A percentile compares a stretch with the other conserved stretches of the same genome.
Conservation (phyloP, 2,329 filamentous ascomycete genomes). For the Diaporthe caulivora region DNA sequence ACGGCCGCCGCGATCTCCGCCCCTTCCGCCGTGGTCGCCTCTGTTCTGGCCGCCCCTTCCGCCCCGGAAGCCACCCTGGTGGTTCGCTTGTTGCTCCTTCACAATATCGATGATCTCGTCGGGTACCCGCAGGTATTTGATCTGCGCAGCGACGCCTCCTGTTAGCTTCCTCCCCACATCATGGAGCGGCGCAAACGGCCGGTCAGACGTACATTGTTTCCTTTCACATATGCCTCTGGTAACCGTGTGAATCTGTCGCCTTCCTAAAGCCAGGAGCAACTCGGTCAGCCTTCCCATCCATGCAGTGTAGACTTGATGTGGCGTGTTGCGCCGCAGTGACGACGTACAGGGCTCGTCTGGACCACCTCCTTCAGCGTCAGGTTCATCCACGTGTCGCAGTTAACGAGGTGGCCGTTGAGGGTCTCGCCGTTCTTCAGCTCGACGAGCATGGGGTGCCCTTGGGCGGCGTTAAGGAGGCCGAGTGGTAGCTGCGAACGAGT, state of each 20-base stretch:
- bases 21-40: constrained; percentile 70
- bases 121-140: constrained; percentile 96
- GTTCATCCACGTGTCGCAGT: constrained; percentile 99
- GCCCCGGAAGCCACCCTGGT: constrained; percentile 71
- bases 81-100: constrained; percentile 88
- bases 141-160: constrained; percentile 65
- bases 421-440: constrained; percentile 98
- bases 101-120: constrained; percentile 97
- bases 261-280: constrained; percentile 66
- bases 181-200: background rate
- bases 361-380: constrained; percentile 96
- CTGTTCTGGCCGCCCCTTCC: constrained; percentile 68
- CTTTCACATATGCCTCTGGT: constrained; percentile 95
- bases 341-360: constrained; percentile 84
- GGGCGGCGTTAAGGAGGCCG: constrained; percentile 92
- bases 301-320: background rate
- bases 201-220: constrained; percentile 83
- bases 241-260: constrained; percentile 94
- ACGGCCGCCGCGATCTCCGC: constrained; percentile 65
- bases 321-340: background rate
- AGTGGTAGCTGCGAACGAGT: constrained; percentile 68
- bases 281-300: constrained; percentile 30
- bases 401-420: constrained; percentile 93
- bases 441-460: constrained; percentile 97
- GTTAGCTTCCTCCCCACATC: constrained; percentile 35